Evolutionary conservation across 495 filamentous ascomycete species (phyloP), one percentile per base, ranked within the genome.

Genomic region (Coniosporium apollinis): DNA sequence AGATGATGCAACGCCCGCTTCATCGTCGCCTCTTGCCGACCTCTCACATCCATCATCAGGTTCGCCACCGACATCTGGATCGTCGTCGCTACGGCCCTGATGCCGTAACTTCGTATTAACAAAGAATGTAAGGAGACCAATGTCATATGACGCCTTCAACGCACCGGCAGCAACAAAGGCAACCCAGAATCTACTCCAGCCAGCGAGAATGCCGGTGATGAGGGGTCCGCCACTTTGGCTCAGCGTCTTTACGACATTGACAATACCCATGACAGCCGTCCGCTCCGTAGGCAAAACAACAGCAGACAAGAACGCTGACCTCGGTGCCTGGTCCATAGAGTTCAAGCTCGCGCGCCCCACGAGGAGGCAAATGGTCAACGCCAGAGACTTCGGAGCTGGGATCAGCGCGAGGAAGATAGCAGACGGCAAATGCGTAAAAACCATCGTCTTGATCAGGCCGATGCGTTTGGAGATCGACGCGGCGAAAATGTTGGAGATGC

Each of bases 361-460:
- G n/a, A 87, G 57, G 19, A 83, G 56, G 10, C 86, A 59, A 28
- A 86, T 70, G 2, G 60, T 64, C 29, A 77, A 61, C 2, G 74
- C 60, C 15, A 79, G 39, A 18, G 10, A 76, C 56, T 18, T 53
- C 1, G 76, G 71, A 11, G 79, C 44, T 0, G 79, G 72, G 34
- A 91, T 76, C 19, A 86, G 47, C 8, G 73, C 58, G 1, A 89
- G 69, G 38, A 77, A 75, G 30, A 84, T 58, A 5, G 80, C 68
- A 1, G 78, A 82, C 0, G 82, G 82, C 4, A 82, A 65, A 46
- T 89, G 82, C 1, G 81, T 84, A 46, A 82, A 83, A 19, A 87
- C 79, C 82, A 92, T 92, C 5, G 82, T 83, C 50, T 76, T 78
- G 47, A 92, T 67, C 21, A 85, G 68, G 0, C 85, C 85, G 28